Evolutionary conservation across 179 eudicot genomes (phyloP), one percentile per base, ranked within the genome.

Genomic region (Beta macrorhiza): DNA sequence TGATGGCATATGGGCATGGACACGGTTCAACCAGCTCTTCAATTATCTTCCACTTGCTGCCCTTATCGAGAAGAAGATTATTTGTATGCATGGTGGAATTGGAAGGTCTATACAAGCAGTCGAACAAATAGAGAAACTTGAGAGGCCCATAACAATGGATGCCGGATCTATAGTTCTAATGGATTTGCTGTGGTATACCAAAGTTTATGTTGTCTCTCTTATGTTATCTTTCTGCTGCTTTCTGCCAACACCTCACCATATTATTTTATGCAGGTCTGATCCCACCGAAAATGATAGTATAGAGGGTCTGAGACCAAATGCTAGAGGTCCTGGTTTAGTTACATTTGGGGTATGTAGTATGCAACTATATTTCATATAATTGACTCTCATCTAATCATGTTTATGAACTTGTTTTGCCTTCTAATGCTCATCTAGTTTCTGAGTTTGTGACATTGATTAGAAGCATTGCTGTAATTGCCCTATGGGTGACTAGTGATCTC

Each of bases 1-100:
- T 85, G 98, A 93, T 82, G 98, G 98, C 68, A 95, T 93, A 78
- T 95, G 97, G 98, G 97, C 97, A 49, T 95, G 98, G 98, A 93
- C 94, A 14, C 87, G 96, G 70, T 93, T 93, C 86, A 93, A 93
- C 88, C 98, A 93, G 84, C 91, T 95, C 52, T 95, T 95, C 85
- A 95, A 95, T 81, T 89, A 81, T 87, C 97, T 95, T 85, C 98
- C 98, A 80, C 95, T 95, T 44, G 97, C 97, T 56, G 98, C 98
- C 16, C 90, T 93, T 76, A 93, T 95, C 85, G 98, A 95, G 87
- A 93, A 93, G 83, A 93, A 95, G 84, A 93, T 95, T 77, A 93
- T 95, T 22, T 95, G 98, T 88, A 93, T 93, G 98, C 98, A 95
- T 84, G 97, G 98, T 84, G 98, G 98, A 77, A 95, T 95, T 74